These are phyloP conservation scores for Salix koriyanagi DNA, from an alignment of 345 rosid genomes.

Conservation along the genomic window DNA sequence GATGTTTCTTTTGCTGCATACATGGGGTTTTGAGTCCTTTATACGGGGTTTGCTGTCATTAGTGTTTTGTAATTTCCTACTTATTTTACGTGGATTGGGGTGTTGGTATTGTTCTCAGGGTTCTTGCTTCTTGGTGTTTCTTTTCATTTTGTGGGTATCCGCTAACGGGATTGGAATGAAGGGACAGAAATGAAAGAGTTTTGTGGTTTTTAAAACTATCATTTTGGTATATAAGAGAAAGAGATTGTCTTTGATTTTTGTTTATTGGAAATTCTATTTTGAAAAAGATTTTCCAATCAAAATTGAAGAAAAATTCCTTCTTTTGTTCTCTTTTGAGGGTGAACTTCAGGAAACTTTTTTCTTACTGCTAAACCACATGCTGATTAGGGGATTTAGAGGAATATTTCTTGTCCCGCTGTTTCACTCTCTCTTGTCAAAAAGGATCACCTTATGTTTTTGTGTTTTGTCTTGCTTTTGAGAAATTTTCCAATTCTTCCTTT, in stretches of 20 bases:
- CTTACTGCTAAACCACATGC: background rate
- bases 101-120: background rate
- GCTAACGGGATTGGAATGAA: background rate
- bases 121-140: background rate
- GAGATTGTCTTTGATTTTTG: background rate
- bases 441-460: background rate
- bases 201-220: background rate
- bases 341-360: background rate
- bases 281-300: background rate
- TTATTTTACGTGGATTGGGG: background rate
- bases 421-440: background rate
- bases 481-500: background rate
- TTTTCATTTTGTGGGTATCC: background rate
- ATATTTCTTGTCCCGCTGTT: background rate
- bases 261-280: background rate
- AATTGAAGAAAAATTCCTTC: background rate
- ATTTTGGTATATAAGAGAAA: background rate
- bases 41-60: background rate
- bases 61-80: constrained; percentile 3
- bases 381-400: background rate
- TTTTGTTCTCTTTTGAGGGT: background rate
- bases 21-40: constrained; percentile 8
- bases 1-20: constrained; percentile 3
- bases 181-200: background rate
- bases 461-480: background rate